Base-by-base conservation (phyloP, 2,329 filamentous ascomycete genomes). In the Fusarium nodosum region DNA sequence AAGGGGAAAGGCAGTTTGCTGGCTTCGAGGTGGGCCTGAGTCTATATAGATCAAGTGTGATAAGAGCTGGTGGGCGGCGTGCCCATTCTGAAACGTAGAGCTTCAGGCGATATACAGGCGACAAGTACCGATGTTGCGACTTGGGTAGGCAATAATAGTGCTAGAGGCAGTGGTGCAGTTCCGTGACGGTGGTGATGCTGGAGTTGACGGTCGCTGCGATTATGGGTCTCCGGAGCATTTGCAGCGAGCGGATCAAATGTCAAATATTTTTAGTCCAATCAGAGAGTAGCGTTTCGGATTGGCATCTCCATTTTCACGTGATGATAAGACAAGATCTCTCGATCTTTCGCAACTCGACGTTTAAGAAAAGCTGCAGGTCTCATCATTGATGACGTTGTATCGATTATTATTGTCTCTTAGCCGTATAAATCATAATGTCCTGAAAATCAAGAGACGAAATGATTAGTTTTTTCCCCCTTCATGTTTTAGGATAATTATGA, bases 291-390 rank as follows among this genome's bases (percentile, higher is more conserved):
- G 6, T 38, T 15, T 22, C n/a, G 28, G 46, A 42, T 48, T 45
- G 42, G 28, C 22, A 30, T 52, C 42, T 24, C 15, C 16, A 10
- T 46, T n/a, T 71, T 56, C 72, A 74, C 72, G 72, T 74, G 72
- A 74, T 56, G 72, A 73, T 73, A 73, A 73, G 71, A 69, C 64
- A 20, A 41, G 38, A 51, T 68, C 36, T 71, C 64, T 71, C 55
- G 56, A 66, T 65, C 44, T 39, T 16, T n/a, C 38, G 38, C 18
- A 38, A 53, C 52, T 42, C 18, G 33, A 56, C 47, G 46, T 63
- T 47, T 48, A 24, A 55, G 41, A 46, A 51, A 52, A 55, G 51
- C 41, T 45, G 68, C 60, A 22, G 30, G 33, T 44, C 42, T 56
- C 41, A 39, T 61, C 34, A 33, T 38, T 58, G 10, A n/a, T 51